Evolutionary conservation across 768 basidiomycete genomes (phyloP), one percentile per base, ranked within the genome.

Genomic region (Cystobasidium onofrii): DNA sequence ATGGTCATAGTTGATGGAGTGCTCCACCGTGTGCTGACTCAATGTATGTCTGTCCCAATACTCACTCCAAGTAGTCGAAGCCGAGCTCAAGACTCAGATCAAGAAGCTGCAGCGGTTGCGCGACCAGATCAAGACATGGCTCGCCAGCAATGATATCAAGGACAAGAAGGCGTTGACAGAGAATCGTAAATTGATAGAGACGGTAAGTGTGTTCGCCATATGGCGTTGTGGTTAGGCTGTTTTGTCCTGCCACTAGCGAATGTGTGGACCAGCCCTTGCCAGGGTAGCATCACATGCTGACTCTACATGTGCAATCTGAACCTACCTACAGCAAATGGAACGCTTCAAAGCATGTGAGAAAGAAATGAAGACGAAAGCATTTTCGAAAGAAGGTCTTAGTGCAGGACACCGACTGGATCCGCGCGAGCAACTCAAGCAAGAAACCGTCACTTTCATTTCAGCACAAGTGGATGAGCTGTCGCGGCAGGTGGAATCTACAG

Each of bases 341-440:
- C 94, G 92, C 81, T 99, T 99, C 87, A 99, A 99, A 80, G 95
- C 95, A 27, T 93, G 94, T 83, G 96, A 99, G 84, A 99, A 98
- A 84, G 96, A 99, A 83, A 98, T 98, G 95, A 99, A 99, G 86
- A 98, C 96, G 73, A 99, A 99, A 82, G 96, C 96, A 0, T 99
- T 98, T 83, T 97, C 94, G 23, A 99, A 98, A 80, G 96, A 98
- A 82, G 96, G 96, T 50, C 85, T 99, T 50, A 96, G 89, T 75
- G 91, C 93, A 74, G 91, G 92, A 13, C 86, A 91, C 43, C 92
- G 91, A 79, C 88, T 98, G 27, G 96, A 98, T 82, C 96, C 96
- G 69, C 93, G 92, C 80, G 92, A 95, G 73, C 92, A 96, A 83
- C 92, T 94, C 82, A 97, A 97, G 82, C 85, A 89, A 77, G 95